Conservation (phyloP, 805 yeast genomes). For the Sugiyamaella boreocaroliniensis region DNA sequence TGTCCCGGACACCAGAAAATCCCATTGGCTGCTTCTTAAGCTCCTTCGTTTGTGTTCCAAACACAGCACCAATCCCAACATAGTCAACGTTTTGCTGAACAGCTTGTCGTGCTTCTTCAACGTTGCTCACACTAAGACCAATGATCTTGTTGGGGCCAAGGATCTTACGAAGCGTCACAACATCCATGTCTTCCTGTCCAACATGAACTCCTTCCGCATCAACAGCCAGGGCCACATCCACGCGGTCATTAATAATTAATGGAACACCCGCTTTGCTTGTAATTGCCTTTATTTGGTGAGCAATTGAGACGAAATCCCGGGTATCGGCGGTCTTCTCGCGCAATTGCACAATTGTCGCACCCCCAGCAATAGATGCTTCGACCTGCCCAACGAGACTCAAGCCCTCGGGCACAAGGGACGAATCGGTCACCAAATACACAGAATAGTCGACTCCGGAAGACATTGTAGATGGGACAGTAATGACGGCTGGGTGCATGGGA, state of each 20-base stretch:
- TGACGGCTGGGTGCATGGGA: not conserved
- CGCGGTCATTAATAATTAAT: slow-evolving; percentile 74
- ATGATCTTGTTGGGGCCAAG: slow-evolving; percentile 70
- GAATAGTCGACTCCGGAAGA: slow-evolving; percentile 44
- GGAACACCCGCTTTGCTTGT: slow-evolving; percentile 62
- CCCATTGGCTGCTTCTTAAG: slow-evolving; percentile 57
- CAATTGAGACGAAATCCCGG: slow-evolving; percentile 56
- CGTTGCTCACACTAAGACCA: slow-evolving; percentile 67
- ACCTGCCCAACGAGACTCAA: slow-evolving; percentile 52
- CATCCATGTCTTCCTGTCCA: slow-evolving; percentile 83
- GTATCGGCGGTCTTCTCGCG: slow-evolving; percentile 75
- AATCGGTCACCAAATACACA: slow-evolving; percentile 73
- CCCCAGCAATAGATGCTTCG: slow-evolving; percentile 53
- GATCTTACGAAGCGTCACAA: slow-evolving; percentile 44
- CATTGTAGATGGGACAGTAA: not conserved
- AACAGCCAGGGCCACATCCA: slow-evolving; percentile 83
- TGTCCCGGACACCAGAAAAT: slow-evolving; percentile 52
- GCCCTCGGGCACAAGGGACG: slow-evolving; percentile 62
- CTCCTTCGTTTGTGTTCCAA: slow-evolving; percentile 65
- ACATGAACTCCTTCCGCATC: slow-evolving; percentile 91
- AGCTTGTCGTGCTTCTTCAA: slow-evolving; percentile 49
- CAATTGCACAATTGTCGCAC: slow-evolving; percentile 75
- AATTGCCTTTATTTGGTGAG: slow-evolving; percentile 51
- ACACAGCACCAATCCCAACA: slow-evolving; percentile 79
- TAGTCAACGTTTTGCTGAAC: slow-evolving; percentile 56